Conservation (phyloP, 257 asterid species). For the Cynanchum wilfordii region DNA sequence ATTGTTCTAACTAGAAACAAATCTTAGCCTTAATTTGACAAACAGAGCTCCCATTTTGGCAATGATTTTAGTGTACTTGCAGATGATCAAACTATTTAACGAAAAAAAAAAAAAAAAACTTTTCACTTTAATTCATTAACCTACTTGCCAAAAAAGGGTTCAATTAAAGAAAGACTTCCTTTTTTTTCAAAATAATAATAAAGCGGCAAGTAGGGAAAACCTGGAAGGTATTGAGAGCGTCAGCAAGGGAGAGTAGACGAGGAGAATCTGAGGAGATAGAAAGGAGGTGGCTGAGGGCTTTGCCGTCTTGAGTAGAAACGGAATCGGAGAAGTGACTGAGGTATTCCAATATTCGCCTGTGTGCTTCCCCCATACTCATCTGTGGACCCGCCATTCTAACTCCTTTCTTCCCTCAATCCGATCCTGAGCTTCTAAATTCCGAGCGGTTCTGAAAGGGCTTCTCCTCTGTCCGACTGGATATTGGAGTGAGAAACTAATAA, state of each 20-base stretch:
- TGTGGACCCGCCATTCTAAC: slow-evolving; percentile 46
- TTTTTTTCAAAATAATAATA: not conserved
- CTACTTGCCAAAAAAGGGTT: not conserved
- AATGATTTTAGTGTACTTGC: not conserved
- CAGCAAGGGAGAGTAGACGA: slow-evolving; percentile 59
- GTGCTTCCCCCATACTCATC: slow-evolving; percentile 91
- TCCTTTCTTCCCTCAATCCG: not conserved
- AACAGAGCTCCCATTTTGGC: not conserved
- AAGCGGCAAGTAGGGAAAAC: slow-evolving; percentile 19
- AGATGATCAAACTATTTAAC: not conserved
- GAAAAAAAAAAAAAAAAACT: not conserved
- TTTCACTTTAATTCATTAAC: not conserved
- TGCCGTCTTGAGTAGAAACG: slow-evolving; percentile 72
- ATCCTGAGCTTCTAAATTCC: not conserved
- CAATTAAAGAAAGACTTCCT: not conserved
- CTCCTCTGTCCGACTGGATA: not conserved
- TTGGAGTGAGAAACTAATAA: not conserved
- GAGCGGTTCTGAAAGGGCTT: not conserved
- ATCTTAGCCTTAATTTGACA: not conserved
- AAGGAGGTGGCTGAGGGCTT: slow-evolving; percentile 61
- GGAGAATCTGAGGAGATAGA: slow-evolving; percentile 65
- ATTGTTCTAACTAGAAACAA: not conserved
- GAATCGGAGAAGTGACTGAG: slow-evolving; percentile 70
- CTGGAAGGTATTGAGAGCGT: slow-evolving; percentile 88
- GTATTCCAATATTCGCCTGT: slow-evolving; percentile 68